Conservation (phyloP, 768 basidiomycete genomes). For the Lanmaoa rubissima region DNA sequence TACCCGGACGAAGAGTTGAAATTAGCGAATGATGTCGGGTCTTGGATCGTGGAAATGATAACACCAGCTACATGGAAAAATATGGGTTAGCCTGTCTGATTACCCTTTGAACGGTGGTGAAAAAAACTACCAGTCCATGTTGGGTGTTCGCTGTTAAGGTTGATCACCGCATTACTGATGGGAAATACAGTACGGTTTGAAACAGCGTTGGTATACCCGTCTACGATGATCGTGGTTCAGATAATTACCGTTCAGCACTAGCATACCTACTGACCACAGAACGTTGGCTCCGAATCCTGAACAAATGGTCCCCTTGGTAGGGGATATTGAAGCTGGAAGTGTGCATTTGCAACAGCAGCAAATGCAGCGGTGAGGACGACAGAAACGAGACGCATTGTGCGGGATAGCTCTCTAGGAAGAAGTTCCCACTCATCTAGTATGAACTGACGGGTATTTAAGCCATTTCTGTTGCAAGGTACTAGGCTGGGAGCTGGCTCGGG, state of each 20-base stretch:
- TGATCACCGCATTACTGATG: slow-evolving; percentile 56
- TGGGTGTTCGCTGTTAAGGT: slow-evolving; percentile 64
- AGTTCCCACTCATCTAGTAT: neutral
- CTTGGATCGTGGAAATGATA: slow-evolving; percentile 49
- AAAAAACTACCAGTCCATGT: slow-evolving; percentile 49
- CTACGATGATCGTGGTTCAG: slow-evolving; percentile 34
- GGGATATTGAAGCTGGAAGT: slow-evolving; percentile 82
- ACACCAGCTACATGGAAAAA: slow-evolving; percentile 43
- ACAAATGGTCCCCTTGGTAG: slow-evolving; percentile 67
- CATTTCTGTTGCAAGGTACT: neutral
- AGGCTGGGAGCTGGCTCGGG: no score
- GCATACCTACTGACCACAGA: slow-evolving; percentile 56
- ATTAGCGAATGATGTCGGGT: slow-evolving; percentile 62
- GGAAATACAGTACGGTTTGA: slow-evolving; percentile 68
- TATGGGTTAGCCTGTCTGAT: neutral
- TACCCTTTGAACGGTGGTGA: neutral
- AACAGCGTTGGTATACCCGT: slow-evolving; percentile 57
- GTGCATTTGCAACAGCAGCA: slow-evolving; percentile 52
- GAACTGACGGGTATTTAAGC: slow-evolving; percentile 8
- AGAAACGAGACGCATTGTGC: slow-evolving; percentile 35
- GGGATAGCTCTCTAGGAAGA: neutral
- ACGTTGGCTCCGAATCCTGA: slow-evolving; percentile 52
- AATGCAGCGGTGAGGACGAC: slow-evolving; percentile 38
- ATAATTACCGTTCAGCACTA: neutral
- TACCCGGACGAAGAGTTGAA: slow-evolving; percentile 48